A percentile compares a stretch with the other conserved stretches of the same genome.
Evolutionary conservation across 495 filamentous ascomycete species (phyloP).

Genomic region (Penicillium atrosanguineum): DNA sequence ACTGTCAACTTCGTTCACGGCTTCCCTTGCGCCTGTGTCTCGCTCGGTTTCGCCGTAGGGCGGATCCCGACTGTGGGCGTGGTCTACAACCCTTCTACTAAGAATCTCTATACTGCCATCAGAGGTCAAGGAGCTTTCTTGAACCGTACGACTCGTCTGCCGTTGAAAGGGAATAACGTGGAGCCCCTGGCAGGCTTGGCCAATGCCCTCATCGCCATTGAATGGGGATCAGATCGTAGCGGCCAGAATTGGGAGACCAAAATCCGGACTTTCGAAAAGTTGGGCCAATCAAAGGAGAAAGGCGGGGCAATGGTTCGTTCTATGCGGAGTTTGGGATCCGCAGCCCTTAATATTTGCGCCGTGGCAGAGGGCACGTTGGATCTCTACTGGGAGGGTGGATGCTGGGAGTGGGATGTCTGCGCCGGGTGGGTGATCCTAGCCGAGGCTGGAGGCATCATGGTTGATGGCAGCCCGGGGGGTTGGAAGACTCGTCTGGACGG

Average conservation of each 20-base stretch:
- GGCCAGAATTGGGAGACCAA: slow-evolving; percentile 79
- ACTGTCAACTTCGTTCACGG: slow-evolving; percentile 86
- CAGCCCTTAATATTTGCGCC: slow-evolving; percentile 80
- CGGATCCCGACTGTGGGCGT: slow-evolving; percentile 69
- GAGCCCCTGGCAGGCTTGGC: slow-evolving; percentile 57
- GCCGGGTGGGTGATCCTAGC: slow-evolving; percentile 85
- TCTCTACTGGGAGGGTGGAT: slow-evolving; percentile 90
- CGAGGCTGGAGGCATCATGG: slow-evolving; percentile 82
- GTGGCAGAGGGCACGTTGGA: slow-evolving; percentile 78
- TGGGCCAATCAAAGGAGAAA: slow-evolving; percentile 58
- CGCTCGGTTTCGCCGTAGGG: slow-evolving; percentile 69
- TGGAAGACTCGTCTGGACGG: slow-evolving; percentile 76
- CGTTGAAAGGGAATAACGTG: slow-evolving; percentile 44
- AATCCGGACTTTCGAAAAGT: slow-evolving; percentile 61
- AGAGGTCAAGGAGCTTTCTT: slow-evolving; percentile 66
- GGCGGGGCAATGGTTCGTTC: slow-evolving; percentile 86
- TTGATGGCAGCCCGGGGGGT: slow-evolving; percentile 70
- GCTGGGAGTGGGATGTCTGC: slow-evolving; percentile 93
- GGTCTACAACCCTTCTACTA: slow-evolving; percentile 78
- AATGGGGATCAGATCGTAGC: slow-evolving; percentile 74
- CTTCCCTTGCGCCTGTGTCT: slow-evolving; percentile 78
- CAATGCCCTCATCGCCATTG: slow-evolving; percentile 64
- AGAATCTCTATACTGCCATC: slow-evolving; percentile 68
- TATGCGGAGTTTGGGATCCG: slow-evolving; percentile 70
- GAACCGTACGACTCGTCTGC: slow-evolving; percentile 50